Percentiles rank a stretch among this genome's conserved stretches.
phyloP scores from a whole-genome alignment of 169 alveolate species.

The Plasmodium vivax region DNA sequence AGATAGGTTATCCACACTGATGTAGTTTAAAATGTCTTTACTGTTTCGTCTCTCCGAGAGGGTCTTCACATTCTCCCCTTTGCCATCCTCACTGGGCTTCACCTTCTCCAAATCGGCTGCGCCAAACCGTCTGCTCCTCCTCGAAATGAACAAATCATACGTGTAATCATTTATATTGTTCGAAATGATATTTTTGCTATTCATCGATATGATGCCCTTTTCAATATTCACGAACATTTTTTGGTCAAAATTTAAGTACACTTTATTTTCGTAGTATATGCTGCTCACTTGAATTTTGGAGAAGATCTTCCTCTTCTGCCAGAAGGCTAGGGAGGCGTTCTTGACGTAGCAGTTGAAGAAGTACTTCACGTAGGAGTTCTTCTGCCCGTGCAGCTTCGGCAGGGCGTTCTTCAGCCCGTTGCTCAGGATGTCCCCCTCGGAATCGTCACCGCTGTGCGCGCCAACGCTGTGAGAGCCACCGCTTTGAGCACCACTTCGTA shows the following conservation, averaged over 20 bases:
- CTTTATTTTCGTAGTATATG: conserved; percentile 64
- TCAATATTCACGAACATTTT: conserved; percentile 73
- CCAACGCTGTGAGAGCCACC: background rate
- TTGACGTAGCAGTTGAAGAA: conserved; percentile 77
- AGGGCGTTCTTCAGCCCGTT: conserved; percentile 12
- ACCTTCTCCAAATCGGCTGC: background rate
- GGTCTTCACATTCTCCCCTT: background rate
- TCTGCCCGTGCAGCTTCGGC: conserved; percentile 64
- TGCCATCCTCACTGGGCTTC: background rate
- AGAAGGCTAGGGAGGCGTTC: conserved; percentile 72
- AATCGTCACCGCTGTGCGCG: background rate
- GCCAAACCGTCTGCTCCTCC: background rate
- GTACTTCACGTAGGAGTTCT: conserved; percentile 75
- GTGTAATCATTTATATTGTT: conserved; percentile 69
- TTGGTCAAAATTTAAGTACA: conserved; percentile 64
- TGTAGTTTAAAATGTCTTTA: conserved; percentile 48
- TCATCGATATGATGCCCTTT: conserved; percentile 68
- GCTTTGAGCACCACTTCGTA: background rate
- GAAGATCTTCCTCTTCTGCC: conserved; percentile 64
- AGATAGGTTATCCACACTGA: conserved; percentile 31
- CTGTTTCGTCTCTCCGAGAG: conserved; percentile 18
- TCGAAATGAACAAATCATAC: conserved; percentile 49
- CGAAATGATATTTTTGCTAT: conserved; percentile 61
- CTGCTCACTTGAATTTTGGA: conserved; percentile 73
- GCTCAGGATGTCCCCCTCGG: conserved; percentile 16